Conservation (phyloP, 768 basidiomycete species). For the Serendipita vermifera region DNA sequence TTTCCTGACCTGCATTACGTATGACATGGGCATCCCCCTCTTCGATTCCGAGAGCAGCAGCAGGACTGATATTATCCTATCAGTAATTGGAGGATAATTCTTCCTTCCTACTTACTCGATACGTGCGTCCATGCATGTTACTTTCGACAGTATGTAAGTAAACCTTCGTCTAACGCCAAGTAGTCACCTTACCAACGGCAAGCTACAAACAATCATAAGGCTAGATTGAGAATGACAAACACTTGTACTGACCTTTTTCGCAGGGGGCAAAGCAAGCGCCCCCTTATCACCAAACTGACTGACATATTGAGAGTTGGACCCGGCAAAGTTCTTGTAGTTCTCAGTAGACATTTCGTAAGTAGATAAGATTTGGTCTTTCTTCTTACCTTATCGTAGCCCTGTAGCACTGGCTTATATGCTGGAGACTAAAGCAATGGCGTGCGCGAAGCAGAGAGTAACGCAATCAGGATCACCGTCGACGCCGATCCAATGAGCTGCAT, state of each 20-base stretch:
- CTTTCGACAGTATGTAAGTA: constrained; percentile 20
- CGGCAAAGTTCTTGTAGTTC: constrained; percentile 11
- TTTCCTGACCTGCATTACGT: constrained; percentile 45
- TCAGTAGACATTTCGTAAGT: too few relatives aligned
- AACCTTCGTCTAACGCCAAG: too few relatives aligned
- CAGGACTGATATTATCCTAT: constrained; percentile 30
- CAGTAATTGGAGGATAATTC: constrained; percentile 1
- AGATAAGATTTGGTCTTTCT: too few relatives aligned
- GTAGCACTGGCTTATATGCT: too few relatives aligned
- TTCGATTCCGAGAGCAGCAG: constrained; percentile 44
- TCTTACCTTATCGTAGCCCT: too few relatives aligned
- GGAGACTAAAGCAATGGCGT: too few relatives aligned
- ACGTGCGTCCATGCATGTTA: constrained; percentile 66
- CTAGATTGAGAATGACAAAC: neutral
- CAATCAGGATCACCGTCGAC: too few relatives aligned
- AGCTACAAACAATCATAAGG: neutral
- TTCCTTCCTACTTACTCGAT: constrained; percentile 35
- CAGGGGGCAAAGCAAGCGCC: constrained; percentile 29
- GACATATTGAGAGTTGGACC: constrained; percentile 33
- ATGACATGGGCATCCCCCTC: constrained; percentile 62
- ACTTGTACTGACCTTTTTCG: constrained; percentile 22
- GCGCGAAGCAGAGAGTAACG: too few relatives aligned
- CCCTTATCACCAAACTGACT: constrained; percentile 29
- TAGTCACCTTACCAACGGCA: neutral
- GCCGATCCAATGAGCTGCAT: too few relatives aligned